Base-by-base conservation (phyloP, 495 filamentous ascomycete species). In the Haplographium delicatum region DNA sequence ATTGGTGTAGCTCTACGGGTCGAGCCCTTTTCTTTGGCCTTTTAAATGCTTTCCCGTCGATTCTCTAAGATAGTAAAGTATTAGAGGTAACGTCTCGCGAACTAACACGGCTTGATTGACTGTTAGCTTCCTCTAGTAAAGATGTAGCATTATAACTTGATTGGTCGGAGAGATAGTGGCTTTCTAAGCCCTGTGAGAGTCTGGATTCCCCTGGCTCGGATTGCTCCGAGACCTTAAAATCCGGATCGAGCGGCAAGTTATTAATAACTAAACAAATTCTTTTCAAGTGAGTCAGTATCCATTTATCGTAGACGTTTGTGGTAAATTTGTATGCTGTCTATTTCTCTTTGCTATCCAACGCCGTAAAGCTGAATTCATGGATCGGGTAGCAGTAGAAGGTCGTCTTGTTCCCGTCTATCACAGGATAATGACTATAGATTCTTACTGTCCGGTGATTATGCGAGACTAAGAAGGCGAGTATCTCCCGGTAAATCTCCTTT, bases 21-120 rank as follows among this genome's bases (percentile, higher is more conserved):
- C 26, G 41, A 46, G 40, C 31, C 41, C 42, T 40, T 47, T 47
- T 53, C 37, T 51, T 51, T 43, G 35, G 38, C 37, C 2, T 51
- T 43, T 51, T 51, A 51, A 51, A 51, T 51, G 47, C 37, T 51
- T 30, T 30, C 37, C 37, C 37, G n/a, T n/a, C n/a, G n/a, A 44
- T 27, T 30, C 25, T 31, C 20, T 44, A 6, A 44, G 49, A 44
- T 6, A 51, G 2, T 11, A 26, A 37, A 51, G 49, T 42, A 8
- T 42, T 7, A 6, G 39, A 20, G 20, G 20, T 42, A 42, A 7
- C 20, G 20, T 42, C 39, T 51, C 37, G 47, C 19, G 47, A 50
- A 50, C 11, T 15, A 44, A 44, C 49, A 35, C 40, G 49, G 35
- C 49, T 51, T 51, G 49, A 10, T 44, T 51, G 49, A 51, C 39